Evolutionary conservation across 2,329 filamentous ascomycete species (phyloP), one percentile per base, ranked within the genome.

Genomic region (Penicillium frequentans): DNA sequence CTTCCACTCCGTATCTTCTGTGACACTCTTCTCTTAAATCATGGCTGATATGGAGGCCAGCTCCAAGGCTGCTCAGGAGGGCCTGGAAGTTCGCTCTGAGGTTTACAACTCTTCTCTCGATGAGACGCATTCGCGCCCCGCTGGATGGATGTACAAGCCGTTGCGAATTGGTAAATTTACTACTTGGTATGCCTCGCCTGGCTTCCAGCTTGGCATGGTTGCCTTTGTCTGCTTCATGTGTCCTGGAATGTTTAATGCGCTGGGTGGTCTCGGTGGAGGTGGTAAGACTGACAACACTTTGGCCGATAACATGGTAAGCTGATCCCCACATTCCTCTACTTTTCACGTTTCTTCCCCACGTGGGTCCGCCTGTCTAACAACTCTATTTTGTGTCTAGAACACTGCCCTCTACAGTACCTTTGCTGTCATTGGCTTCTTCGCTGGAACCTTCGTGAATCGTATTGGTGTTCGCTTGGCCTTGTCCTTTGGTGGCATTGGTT

Each of bases 381-480:
- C 19, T 39, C 13, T 5, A 33, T 50, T 10, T 16, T 21, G 31
- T 11, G 31, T 10, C 2, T 50, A 67, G 61, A 88, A 85, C 70
- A 86, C 84, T 14, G 88, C 88, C 8, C 76, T 91, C 45, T 90
- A 91, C 77, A 84, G 84, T 60, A 88, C 86, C 42, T 90, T 90
- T 69, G 84, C 83, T 56, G 81, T 85, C 1, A 77, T 86, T 11
- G 84, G 83, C 31, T 85, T 86, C 77, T 83, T 85, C 61, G 83
- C 83, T 45, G 84, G 84, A 11, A 72, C 70, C 1, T 68, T 79
- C 51, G 72, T 75, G 35, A 77, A 76, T 55, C 68, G 71, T 26
- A 54, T 78, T n/a, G 77, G 76, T 26, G 64, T 77, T 21, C 73
- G 73, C 35, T 54, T 72, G n/a, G 72, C 75, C 1, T 63, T 79